Conservation (phyloP, 163 green algal species). For the Coccomyxa subellipsoidea region DNA sequence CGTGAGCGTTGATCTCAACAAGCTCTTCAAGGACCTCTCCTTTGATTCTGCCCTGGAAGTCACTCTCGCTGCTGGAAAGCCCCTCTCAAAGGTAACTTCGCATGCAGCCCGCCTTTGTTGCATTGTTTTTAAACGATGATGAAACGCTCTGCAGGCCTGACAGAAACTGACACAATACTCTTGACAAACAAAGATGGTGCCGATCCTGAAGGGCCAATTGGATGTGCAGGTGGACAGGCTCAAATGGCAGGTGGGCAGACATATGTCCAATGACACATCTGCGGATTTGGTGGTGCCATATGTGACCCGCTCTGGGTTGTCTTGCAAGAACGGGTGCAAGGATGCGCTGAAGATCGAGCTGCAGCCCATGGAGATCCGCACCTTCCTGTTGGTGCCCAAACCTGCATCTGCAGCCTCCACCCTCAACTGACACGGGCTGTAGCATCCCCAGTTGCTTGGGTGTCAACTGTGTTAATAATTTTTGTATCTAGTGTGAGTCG, state of each 20-base stretch:
- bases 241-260: conserved; percentile 14
- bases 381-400: conserved; percentile 31
- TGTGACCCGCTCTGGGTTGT: background rate
- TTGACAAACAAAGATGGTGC: too few relatives aligned
- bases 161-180: too few relatives aligned
- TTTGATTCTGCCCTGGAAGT: conserved; percentile 15
- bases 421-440: too few relatives aligned
- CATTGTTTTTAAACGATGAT: too few relatives aligned
- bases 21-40: conserved; percentile 10
- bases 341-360: conserved; percentile 41
- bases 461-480: too few relatives aligned
- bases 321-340: conserved; percentile 10
- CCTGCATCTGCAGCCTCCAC: background rate
- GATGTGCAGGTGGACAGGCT: conserved; percentile 3
- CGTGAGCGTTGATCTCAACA: conserved; percentile 18
- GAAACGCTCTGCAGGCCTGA: too few relatives aligned
- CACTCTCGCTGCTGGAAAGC: conserved; percentile 15
- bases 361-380: conserved; percentile 61
- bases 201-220: background rate
- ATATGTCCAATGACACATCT: background rate
- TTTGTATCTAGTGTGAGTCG: too few relatives aligned
- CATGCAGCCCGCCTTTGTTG: too few relatives aligned
- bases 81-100: background rate
- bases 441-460: too few relatives aligned
- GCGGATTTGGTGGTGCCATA: background rate